phyloP scores from a whole-genome alignment of 495 filamentous ascomycete species.

The Jackrogersella multiformis region DNA sequence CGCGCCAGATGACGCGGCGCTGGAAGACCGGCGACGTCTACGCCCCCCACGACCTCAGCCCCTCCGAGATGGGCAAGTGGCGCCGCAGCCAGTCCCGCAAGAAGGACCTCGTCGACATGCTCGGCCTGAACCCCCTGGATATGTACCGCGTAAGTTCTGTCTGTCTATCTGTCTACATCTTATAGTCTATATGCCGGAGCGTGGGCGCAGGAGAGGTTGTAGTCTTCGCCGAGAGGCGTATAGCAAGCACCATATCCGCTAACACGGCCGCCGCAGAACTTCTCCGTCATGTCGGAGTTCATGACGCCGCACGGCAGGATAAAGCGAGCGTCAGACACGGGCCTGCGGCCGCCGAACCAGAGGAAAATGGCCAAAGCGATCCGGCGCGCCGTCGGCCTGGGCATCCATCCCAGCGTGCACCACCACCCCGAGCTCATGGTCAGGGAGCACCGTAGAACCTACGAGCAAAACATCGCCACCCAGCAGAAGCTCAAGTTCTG shows the following conservation, averaged over 20 bases:
- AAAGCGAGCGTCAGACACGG: constrained; percentile 75
- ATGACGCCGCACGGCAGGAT: constrained; percentile 86
- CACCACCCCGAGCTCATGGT: constrained; percentile 86
- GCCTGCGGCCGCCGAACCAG: constrained; percentile 88
- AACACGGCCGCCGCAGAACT: constrained; percentile 70
- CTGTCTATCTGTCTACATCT: too few species aligned
- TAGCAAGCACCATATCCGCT: neutral
- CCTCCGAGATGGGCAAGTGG: constrained; percentile 77
- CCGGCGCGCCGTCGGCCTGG: constrained; percentile 84
- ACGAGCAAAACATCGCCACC: constrained; percentile 28
- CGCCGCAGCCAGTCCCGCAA: constrained; percentile 45
- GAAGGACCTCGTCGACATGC: constrained; percentile 79
- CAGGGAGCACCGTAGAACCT: constrained; percentile 27
- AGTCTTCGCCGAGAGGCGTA: too few species aligned
- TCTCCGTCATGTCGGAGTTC: constrained; percentile 90
- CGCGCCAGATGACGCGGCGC: constrained; percentile 60
- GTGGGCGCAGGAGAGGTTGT: neutral
- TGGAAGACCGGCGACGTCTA: constrained; percentile 86
- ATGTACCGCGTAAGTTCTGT: constrained; percentile 88
- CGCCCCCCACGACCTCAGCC: constrained; percentile 84
- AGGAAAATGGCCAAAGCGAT: constrained; percentile 92
- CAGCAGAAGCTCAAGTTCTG: constrained; percentile 9
- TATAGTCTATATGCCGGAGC: neutral
- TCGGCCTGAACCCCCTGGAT: constrained; percentile 82
- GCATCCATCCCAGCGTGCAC: constrained; percentile 92